Percentiles rank a stretch among this genome's conserved stretches.
These are phyloP conservation scores for Emergomyces orientalis DNA, from an alignment of 2,329 filamentous ascomycete species.

Conservation along the genomic window DNA sequence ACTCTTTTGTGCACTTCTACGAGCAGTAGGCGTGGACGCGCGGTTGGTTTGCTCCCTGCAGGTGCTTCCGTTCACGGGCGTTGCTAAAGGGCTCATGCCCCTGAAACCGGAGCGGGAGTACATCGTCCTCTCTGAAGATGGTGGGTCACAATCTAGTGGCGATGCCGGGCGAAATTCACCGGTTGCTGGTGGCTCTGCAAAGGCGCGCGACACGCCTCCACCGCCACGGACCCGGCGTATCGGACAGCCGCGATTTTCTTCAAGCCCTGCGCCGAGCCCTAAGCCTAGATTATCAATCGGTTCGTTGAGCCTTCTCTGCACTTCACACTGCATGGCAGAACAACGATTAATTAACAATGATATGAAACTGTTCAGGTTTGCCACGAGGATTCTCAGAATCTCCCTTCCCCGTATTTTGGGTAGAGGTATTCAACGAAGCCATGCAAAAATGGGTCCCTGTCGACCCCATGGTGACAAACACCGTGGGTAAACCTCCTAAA, in stretches of 20 bases:
- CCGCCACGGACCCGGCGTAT: constrained; percentile 24
- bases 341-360: not conserved
- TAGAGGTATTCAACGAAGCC: constrained; percentile 77
- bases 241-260: constrained; percentile 26
- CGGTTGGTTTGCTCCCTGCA: constrained; percentile 88
- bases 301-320: not conserved
- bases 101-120: constrained; percentile 30
- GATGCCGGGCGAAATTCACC: constrained; percentile 16
- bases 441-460: constrained; percentile 87
- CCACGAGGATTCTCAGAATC: constrained; percentile 42
- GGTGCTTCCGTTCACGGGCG: constrained; percentile 57
- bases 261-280: constrained; percentile 8
- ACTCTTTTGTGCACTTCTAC: constrained; percentile 77
- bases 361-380: not conserved
- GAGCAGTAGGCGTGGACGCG: constrained; percentile 69
- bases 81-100: constrained; percentile 36
- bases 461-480: constrained; percentile 73
- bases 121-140: constrained; percentile 32
- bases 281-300: constrained; percentile 10
- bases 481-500: constrained; percentile 62
- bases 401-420: constrained; percentile 79
- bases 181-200: not conserved
- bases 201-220: constrained; percentile 6
- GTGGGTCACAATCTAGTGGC: constrained; percentile 24
- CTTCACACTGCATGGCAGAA: not conserved